Evolutionary conservation across 2,329 filamentous ascomycete genomes (phyloP).

Genomic region (Colletotrichum viniferum): DNA sequence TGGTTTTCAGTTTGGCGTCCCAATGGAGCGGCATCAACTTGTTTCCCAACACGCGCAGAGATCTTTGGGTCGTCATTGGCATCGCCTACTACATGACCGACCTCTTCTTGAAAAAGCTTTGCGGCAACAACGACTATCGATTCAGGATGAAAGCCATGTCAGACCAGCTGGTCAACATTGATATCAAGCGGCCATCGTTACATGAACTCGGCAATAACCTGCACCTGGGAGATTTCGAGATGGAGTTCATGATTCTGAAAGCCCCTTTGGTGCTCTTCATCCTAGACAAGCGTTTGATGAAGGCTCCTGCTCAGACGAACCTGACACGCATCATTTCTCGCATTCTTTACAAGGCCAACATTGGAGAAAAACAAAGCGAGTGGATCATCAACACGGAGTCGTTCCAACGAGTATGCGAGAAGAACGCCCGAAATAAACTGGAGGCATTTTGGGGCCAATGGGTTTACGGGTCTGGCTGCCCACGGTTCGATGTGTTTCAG

Average conservation of each 20-base stretch:
- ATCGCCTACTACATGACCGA: conserved; percentile 96
- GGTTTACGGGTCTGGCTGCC: conserved; percentile 88
- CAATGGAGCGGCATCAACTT: conserved; percentile 97
- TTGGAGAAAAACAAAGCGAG: conserved; percentile 62
- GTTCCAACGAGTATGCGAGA: conserved; percentile 86
- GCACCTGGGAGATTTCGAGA: conserved; percentile 81
- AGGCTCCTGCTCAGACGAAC: conserved; percentile 73
- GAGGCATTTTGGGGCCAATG: conserved; percentile 95
- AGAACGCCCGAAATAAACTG: conserved; percentile 82
- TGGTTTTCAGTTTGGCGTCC: conserved; percentile 84
- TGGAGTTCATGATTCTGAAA: conserved; percentile 90
- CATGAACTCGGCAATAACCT: conserved; percentile 79
- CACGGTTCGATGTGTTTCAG: conserved; percentile 83
- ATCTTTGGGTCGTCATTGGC: conserved; percentile 89
- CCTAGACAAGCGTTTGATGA: conserved; percentile 87
- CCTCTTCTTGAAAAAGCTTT: conserved; percentile 86
- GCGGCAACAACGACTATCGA: conserved; percentile 92
- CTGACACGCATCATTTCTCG: conserved; percentile 85
- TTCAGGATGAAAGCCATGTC: conserved; percentile 87
- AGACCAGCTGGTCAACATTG: conserved; percentile 80
- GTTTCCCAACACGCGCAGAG: conserved; percentile 77
- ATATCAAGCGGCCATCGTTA: conserved; percentile 82
- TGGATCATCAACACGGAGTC: conserved; percentile 75
- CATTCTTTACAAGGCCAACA: conserved; percentile 85
- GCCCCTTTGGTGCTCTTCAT: conserved; percentile 92